Evolutionary conservation across 1,139 yeast genomes (phyloP).

Genomic region (Diutina catenulata): DNA sequence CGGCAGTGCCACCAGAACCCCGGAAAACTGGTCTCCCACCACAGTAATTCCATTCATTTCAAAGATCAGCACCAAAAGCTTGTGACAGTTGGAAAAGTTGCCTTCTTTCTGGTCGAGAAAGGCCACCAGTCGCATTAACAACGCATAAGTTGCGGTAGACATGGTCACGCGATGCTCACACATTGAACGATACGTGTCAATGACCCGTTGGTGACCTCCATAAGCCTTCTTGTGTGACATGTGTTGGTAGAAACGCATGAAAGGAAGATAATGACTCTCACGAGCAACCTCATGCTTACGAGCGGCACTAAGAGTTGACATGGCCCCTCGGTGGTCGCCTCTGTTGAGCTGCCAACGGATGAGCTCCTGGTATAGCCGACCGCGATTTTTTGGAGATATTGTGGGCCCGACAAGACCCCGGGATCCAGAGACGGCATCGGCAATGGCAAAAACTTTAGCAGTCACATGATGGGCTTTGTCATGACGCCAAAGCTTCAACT

Average conservation of each 20-base stretch:
- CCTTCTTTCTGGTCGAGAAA: constrained; percentile 17
- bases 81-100: neutral
- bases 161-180: constrained; percentile 19
- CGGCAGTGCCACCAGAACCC: neutral
- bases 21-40: neutral
- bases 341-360: constrained; percentile 14
- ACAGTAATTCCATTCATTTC: constrained; percentile 3
- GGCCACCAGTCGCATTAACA: constrained; percentile 30
- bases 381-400: constrained; percentile 8
- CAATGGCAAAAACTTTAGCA: neutral
- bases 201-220: constrained; percentile 18
- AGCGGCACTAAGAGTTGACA: constrained; percentile 8
- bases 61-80: constrained; percentile 1
- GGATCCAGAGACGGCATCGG: neutral
- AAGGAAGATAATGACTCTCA: constrained; percentile 21
- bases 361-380: constrained; percentile 16
- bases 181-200: constrained; percentile 30
- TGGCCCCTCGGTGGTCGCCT: constrained; percentile 12
- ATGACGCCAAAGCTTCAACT: constrained; percentile 11
- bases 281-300: constrained; percentile 9
- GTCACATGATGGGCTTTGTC: neutral
- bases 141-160: constrained; percentile 26
- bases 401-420: neutral
- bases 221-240: constrained; percentile 15
- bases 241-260: constrained; percentile 17